Evolutionary conservation across 257 asterid species (phyloP).

Genomic region (Echium plantagineum): DNA sequence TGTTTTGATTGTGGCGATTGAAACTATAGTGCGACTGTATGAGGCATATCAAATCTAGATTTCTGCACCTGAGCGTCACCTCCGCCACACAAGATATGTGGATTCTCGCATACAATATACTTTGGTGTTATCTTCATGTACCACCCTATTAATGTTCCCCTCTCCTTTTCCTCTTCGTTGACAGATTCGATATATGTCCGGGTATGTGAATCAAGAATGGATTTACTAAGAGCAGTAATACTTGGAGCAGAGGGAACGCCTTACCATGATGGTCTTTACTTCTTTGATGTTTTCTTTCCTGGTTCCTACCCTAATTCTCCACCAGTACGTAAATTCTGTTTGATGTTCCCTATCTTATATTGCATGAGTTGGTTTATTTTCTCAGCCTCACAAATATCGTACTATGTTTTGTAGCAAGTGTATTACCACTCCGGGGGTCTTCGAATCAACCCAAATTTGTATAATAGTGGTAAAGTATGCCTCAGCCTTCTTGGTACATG

Average conservation of each 20-base stretch:
- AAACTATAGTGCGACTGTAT: too few relatives aligned
- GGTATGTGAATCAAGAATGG: conserved; percentile 29
- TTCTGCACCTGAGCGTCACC: not conserved
- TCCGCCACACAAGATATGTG: not conserved
- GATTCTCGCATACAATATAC: not conserved
- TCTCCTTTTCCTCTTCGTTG: not conserved
- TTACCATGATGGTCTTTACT: conserved; percentile 27
- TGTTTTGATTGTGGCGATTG: too few relatives aligned
- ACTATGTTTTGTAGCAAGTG: conserved; percentile 14
- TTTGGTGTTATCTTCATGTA: not conserved
- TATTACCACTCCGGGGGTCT: conserved; percentile 24
- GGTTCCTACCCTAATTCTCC: conserved; percentile 19
- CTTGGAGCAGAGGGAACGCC: conserved; percentile 31
- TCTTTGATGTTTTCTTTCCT: conserved; percentile 27
- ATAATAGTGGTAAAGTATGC: conserved; percentile 23
- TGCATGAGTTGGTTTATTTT: not conserved
- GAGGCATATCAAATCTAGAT: too few relatives aligned
- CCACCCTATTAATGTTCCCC: not conserved
- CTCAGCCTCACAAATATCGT: conserved; percentile 1
- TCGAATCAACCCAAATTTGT: conserved; percentile 26
- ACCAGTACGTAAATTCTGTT: conserved; percentile 11
- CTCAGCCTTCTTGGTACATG: conserved; percentile 31
- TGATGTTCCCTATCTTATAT: not conserved
- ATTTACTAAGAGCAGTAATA: conserved; percentile 24
- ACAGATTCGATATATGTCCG: conserved; percentile 23